Evolutionary conservation across 139 green algal species (phyloP).

Genomic region (Chlorella sorokiniana): DNA sequence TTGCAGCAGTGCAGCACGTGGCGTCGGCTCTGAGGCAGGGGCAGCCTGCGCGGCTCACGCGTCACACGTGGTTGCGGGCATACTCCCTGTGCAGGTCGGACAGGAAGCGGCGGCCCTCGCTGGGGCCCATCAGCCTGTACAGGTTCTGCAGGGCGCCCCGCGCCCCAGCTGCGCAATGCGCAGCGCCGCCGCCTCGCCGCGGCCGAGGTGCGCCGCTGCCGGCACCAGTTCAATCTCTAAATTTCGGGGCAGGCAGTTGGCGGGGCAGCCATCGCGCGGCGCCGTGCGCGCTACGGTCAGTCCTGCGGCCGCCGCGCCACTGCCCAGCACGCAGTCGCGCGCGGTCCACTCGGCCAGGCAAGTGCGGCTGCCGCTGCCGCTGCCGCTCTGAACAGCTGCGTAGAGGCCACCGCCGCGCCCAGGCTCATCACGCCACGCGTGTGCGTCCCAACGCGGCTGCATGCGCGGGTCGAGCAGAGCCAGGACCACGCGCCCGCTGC

Average conservation of each 20-base stretch:
- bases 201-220: background rate
- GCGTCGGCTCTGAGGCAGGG: too few species aligned
- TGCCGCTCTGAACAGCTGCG: constrained; percentile 14
- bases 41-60: too few species aligned
- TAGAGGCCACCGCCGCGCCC: background rate
- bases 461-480: background rate
- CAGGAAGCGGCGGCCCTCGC: background rate
- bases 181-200: background rate
- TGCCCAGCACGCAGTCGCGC: background rate
- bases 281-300: background rate
- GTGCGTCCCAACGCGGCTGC: background rate
- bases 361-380: background rate
- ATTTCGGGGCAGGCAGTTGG: constrained; percentile 14
- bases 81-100: background rate
- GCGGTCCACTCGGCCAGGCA: constrained; percentile 3
- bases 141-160: background rate
- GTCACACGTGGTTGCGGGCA: too few species aligned
- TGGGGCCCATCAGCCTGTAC: background rate
- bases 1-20: too few species aligned
- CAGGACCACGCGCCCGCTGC: constrained; percentile 15
- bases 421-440: background rate
- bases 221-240: constrained; percentile 7
- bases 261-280: constrained; percentile 12
- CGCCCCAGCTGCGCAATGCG: background rate
- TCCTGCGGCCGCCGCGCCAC: too few species aligned